Conservation (phyloP, 345 rosid genomes). For the Hevea brasiliensis region DNA sequence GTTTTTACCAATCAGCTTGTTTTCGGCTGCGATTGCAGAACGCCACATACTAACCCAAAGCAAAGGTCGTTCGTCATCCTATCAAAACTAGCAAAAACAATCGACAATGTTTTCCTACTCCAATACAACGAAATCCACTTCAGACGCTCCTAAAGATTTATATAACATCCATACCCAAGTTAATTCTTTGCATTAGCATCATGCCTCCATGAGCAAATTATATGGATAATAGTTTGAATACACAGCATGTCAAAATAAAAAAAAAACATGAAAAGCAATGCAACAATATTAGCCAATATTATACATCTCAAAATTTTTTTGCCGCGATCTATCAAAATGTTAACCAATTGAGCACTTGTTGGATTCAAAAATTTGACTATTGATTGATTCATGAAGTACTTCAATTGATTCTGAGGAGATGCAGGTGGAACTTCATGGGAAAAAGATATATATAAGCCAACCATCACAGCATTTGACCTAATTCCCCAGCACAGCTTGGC, state of each 20-base stretch:
- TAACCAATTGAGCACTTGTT: background rate
- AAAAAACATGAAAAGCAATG: too few relatives aligned
- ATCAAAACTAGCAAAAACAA: too few relatives aligned
- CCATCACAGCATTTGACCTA: background rate
- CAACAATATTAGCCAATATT: background rate
- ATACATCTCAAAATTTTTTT: constrained; percentile 18
- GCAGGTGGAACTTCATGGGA: background rate
- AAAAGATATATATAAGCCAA: constrained; percentile 8
- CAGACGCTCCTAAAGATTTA: background rate
- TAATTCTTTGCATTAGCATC: background rate
- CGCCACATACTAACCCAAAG: too few relatives aligned
- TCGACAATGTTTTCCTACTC: too few relatives aligned
- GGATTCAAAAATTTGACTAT: constrained; percentile 12
- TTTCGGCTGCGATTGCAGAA: too few relatives aligned
- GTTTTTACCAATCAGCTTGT: too few relatives aligned
- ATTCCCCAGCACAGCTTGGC: background rate
- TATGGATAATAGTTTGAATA: background rate
- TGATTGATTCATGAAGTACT: constrained; percentile 1
- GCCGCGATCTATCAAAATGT: background rate
- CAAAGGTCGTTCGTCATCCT: too few relatives aligned
- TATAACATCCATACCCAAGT: background rate
- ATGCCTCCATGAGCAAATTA: background rate
- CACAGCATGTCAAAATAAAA: background rate
- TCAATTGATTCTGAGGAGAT: constrained; percentile 5
- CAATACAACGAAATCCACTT: background rate